Evolutionary conservation across 495 filamentous ascomycete genomes (phyloP), one percentile per base, ranked within the genome.

Genomic region (Mycothermus thermophilus): DNA sequence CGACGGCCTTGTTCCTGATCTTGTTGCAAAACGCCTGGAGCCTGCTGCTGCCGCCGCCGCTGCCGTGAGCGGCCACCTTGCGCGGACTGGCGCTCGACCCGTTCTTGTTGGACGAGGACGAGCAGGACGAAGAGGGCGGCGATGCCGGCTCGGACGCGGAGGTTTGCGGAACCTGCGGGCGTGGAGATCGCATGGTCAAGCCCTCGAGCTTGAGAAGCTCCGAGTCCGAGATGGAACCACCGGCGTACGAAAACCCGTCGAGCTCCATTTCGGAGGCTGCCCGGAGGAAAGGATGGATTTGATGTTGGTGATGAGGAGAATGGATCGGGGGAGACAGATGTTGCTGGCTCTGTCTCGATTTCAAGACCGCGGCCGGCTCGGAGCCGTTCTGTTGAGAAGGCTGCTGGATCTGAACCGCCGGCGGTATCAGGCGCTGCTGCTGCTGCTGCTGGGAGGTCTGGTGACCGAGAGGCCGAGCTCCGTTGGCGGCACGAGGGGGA

Each of bases 171-270:
- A 40, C 44, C 34, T 41, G 30, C 36, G 47, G 45, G 42, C 43
- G 52, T 3, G 57, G 55, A 9, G 62, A 62, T 32, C 55, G 52
- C 37, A 64, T 48, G n/a, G 59, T 54, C 24, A 67, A 43, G 0
- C 60, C 62, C 38, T 67, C 64, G 24, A 67, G 47, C 28, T 54
- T 56, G 2, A 63, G 54, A 16, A 68, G 43, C 41, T 68, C 62
- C 21, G 62, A 64, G 42, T 66, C 60, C 10, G 63, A 65, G 37
- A 66, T 58, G 20, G 63, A 61, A 18, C 55, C 59, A 15, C 44
- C 40, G 24, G n/a, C 20, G 23, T 26, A 43, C 10, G 29, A 17
- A 14, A 45, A 5, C 5, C 30, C 34, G 19, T 37, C 25, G 22
- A 35, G 24, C 8, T 41, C 41, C 1, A 32, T 37, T 6, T 40